Evolutionary conservation across 306 rosid species (phyloP).

Genomic region (Boehmeria nivea): DNA sequence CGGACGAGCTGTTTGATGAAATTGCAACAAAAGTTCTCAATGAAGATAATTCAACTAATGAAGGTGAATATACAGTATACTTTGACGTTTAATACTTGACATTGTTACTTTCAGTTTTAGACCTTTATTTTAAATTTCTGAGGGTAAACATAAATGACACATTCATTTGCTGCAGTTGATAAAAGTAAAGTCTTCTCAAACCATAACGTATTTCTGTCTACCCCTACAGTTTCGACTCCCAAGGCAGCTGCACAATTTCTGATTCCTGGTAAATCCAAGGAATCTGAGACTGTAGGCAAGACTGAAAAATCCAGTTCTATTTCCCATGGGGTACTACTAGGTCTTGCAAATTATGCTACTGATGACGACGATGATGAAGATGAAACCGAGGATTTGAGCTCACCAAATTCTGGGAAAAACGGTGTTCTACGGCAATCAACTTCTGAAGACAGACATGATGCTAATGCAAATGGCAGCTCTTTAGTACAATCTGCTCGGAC

Average conservation of each 20-base stretch:
- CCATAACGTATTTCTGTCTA: constrained; percentile 42
- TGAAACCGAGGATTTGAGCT: constrained; percentile 49
- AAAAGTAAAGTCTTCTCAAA: constrained; percentile 37
- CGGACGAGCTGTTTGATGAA: constrained; percentile 94
- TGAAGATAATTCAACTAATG: constrained; percentile 66
- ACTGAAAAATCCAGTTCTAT: constrained; percentile 56
- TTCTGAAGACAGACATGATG: constrained; percentile 26
- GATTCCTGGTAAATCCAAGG: constrained; percentile 54
- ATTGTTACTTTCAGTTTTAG: not conserved
- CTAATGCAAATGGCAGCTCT: constrained; percentile 36
- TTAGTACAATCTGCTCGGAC: constrained; percentile 29
- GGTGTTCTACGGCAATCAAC: constrained; percentile 24
- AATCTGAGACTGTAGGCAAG: constrained; percentile 37
- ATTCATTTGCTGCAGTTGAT: constrained; percentile 37
- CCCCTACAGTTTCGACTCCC: constrained; percentile 35
- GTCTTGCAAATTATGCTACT: constrained; percentile 92
- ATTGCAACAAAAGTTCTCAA: constrained; percentile 78
- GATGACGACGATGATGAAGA: constrained; percentile 64
- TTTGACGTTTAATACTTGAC: constrained; percentile 6
- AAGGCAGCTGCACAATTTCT: constrained; percentile 70
- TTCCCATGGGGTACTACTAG: constrained; percentile 81
- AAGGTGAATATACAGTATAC: constrained; percentile 38
- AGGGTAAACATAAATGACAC: constrained; percentile 3
- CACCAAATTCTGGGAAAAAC: constrained; percentile 38
- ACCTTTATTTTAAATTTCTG: not conserved